Evolutionary conservation across 805 yeast species (phyloP).

Genomic region (Wickerhamiella azymoides): DNA sequence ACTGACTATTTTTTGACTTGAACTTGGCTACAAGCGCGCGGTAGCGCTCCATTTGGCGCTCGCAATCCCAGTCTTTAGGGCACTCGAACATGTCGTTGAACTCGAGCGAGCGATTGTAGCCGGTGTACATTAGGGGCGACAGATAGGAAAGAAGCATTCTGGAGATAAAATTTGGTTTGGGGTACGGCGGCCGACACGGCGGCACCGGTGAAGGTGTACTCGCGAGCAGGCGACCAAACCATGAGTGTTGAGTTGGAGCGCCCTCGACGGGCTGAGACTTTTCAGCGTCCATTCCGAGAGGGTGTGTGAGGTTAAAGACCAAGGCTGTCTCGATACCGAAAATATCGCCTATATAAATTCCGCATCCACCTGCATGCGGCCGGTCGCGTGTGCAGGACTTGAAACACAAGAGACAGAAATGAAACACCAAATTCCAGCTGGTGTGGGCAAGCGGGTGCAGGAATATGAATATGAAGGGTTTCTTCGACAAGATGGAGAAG

Average conservation of each 20-base stretch:
- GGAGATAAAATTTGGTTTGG: not conserved
- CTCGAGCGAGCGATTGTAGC: conserved; percentile 19
- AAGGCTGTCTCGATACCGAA: no score
- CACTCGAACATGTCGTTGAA: conserved; percentile 16
- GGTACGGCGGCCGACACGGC: not conserved
- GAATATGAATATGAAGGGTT: no score
- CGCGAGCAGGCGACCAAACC: not conserved
- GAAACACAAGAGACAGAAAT: no score
- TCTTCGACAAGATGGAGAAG: no score
- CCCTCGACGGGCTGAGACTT: not conserved
- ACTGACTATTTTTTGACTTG: conserved; percentile 1
- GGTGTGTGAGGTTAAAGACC: no score
- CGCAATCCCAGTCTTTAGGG: conserved; percentile 12
- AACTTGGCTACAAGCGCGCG: conserved; percentile 10
- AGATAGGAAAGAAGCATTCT: conserved; percentile 31
- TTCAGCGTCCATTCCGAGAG: not conserved
- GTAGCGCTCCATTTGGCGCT: conserved; percentile 11
- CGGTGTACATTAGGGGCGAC: conserved; percentile 31
- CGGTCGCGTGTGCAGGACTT: no score
- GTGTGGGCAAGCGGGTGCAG: no score
- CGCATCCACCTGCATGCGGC: no score
- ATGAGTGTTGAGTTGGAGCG: not conserved
- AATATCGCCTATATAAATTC: no score
- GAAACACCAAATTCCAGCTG: no score
- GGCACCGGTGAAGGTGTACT: not conserved